These are phyloP conservation scores for Thielaviopsis ethacetica DNA, from an alignment of 2,329 filamentous ascomycete genomes.

Conservation along the genomic window DNA sequence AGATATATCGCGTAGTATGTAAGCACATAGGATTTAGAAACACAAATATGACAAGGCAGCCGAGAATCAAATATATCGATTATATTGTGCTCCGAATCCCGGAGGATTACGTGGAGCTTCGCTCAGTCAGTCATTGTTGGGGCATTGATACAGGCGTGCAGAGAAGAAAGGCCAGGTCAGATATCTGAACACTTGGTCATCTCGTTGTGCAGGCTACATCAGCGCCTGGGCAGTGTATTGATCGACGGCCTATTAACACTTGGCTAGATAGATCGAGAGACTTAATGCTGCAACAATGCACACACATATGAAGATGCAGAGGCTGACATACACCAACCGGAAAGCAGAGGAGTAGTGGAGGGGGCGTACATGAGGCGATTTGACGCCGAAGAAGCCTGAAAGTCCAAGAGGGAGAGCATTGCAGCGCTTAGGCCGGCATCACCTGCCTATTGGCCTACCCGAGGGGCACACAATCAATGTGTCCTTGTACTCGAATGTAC, in stretches of 20 bases:
- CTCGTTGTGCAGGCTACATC: too few relatives aligned
- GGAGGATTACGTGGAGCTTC: neutral
- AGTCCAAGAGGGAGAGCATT: neutral
- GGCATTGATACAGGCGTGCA: neutral
- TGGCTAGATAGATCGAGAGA: neutral
- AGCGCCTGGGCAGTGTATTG: neutral
- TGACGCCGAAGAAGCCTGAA: neutral
- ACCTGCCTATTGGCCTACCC: neutral
- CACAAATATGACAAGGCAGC: too few relatives aligned
- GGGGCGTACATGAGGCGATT: neutral
- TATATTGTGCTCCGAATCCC: neutral
- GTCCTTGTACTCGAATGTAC: neutral
- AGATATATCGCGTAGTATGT: neutral
- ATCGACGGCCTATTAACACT: neutral
- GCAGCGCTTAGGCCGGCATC: neutral
- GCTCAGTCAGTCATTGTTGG: too few relatives aligned
- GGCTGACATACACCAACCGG: neutral
- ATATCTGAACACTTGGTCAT: too few relatives aligned
- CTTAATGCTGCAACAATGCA: neutral
- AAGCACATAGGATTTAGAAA: neutral
- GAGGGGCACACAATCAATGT: neutral
- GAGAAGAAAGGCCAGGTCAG: too few relatives aligned
- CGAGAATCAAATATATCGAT: neutral
- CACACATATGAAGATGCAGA: neutral
- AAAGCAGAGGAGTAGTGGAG: neutral